Evolutionary conservation across 2,329 filamentous ascomycete genomes (phyloP).

Genomic region (Berkeleyomyces rouxiae): DNA sequence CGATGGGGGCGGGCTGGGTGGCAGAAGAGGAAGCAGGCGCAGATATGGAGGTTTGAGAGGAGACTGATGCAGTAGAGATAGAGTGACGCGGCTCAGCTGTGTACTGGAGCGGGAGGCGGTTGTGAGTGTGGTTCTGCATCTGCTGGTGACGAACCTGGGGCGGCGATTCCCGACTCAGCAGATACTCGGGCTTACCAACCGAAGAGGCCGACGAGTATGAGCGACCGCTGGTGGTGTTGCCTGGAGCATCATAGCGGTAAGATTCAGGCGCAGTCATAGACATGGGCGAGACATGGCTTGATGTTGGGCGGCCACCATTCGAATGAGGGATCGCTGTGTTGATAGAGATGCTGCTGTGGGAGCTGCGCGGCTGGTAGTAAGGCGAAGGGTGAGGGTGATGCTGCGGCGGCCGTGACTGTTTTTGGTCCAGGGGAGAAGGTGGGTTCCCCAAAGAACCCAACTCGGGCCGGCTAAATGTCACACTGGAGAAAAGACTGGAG

Average conservation of each 20-base stretch:
- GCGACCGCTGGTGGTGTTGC: not conserved
- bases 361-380: not conserved
- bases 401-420: not conserved
- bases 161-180: not conserved
- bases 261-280: not conserved
- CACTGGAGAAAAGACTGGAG: not conserved
- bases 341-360: not conserved
- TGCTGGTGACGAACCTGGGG: not conserved
- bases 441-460: not conserved
- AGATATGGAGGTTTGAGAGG: not conserved
- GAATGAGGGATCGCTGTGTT: not conserved
- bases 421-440: not conserved
- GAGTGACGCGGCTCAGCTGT: not conserved
- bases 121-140: not conserved
- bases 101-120: not conserved
- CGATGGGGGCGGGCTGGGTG: not conserved
- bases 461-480: not conserved
- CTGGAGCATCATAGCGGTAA: not conserved
- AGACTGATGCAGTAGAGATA: not conserved
- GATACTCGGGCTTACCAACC: not conserved
- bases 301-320: not conserved
- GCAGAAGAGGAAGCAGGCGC: not conserved
- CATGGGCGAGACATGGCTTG: constrained; percentile 1
- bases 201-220: not conserved
- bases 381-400: not conserved